phyloP scores from a whole-genome alignment of 129 eudicot species.

The Flaveria linearis region DNA sequence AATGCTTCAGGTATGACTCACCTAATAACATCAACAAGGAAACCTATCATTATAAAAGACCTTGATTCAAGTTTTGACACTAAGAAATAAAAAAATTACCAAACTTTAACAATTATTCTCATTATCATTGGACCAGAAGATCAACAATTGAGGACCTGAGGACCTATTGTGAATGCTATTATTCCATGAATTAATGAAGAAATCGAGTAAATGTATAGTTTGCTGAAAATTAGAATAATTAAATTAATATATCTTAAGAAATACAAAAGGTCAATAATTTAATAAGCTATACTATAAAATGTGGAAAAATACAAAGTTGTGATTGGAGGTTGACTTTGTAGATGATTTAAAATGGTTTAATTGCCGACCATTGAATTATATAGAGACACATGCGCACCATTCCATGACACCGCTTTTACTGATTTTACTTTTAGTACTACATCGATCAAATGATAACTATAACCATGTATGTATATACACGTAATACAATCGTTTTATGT shows the following conservation, averaged over 20 bases:
- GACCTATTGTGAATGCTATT: too few species aligned
- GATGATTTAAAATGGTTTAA: conserved; percentile 23
- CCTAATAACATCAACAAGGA: too few species aligned
- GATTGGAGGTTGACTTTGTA: conserved; percentile 41
- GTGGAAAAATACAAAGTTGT: conserved; percentile 22
- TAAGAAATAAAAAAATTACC: too few species aligned
- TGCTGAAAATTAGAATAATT: background rate
- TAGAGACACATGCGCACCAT: conserved; percentile 33
- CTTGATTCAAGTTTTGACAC: too few species aligned
- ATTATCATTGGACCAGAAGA: too few species aligned
- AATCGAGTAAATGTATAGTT: background rate
- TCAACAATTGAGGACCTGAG: too few species aligned
- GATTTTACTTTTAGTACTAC: background rate
- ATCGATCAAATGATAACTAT: background rate
- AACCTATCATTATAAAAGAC: too few species aligned
- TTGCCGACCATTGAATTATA: conserved; percentile 36
- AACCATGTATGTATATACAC: too few species aligned
- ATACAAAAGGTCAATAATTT: background rate
- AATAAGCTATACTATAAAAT: conserved; percentile 8
- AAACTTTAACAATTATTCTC: too few species aligned
- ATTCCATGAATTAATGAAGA: background rate
- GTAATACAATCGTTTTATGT: too few species aligned
- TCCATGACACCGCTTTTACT: conserved; percentile 5
- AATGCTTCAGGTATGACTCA: too few species aligned
- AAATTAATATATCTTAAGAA: background rate